Conservation (phyloP, 2,329 filamentous ascomycete genomes). For the Zymoseptoria crescenta region DNA sequence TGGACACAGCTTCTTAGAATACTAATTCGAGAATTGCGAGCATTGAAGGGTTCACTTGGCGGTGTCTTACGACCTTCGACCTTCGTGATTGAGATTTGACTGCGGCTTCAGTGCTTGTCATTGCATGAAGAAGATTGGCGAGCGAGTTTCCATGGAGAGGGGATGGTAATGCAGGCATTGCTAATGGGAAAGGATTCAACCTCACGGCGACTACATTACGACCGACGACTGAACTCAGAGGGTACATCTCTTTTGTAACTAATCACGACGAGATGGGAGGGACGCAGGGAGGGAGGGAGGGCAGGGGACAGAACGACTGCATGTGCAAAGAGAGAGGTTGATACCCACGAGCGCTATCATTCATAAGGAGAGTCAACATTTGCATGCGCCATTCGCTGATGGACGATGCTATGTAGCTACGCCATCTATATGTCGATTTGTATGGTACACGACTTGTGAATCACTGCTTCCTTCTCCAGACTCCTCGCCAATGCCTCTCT, state of each 20-base stretch:
- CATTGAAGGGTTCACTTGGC: neutral
- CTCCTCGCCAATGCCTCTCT: slow-evolving; percentile 1
- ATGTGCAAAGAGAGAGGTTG: neutral
- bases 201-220: neutral
- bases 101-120: neutral
- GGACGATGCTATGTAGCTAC: neutral
- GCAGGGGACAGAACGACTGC: neutral
- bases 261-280: neutral
- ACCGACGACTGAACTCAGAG: neutral
- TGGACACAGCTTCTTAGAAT: neutral
- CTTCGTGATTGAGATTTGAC: neutral
- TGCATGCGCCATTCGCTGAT: neutral
- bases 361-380: neutral
- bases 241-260: neutral
- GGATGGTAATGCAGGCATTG: neutral
- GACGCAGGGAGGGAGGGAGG: neutral
- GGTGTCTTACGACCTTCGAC: neutral
- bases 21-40: neutral
- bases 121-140: neutral
- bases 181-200: too few relatives aligned
- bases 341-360: slow-evolving; percentile 2
- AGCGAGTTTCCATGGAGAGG: neutral
- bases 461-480: neutral
- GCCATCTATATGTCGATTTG: neutral
- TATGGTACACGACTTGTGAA: neutral